phyloP scores from a whole-genome alignment of 352 stramenopile species.

The Pythium brachiatum region DNA sequence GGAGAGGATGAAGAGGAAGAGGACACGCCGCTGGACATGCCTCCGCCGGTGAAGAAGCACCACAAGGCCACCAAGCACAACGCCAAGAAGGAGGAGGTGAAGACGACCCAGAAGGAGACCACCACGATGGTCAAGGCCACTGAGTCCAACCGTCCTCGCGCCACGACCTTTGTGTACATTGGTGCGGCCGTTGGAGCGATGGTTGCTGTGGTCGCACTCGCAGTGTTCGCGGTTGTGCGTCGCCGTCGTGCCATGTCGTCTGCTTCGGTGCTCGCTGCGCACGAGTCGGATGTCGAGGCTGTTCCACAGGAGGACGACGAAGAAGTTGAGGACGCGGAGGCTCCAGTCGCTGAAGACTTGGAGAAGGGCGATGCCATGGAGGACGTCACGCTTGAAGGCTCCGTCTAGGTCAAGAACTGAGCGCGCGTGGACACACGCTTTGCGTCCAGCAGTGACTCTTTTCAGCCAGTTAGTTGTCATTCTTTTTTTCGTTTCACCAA shows the following conservation, averaged over 20 bases:
- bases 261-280: slow-evolving; percentile 9
- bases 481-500: no score
- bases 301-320: slow-evolving; percentile 20
- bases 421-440: no score
- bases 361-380: not conserved
- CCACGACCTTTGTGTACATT: not conserved
- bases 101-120: not conserved
- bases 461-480: no score
- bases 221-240: not conserved
- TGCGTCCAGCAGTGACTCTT: no score
- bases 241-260: not conserved
- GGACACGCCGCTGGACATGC: not conserved
- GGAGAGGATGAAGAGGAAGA: not conserved
- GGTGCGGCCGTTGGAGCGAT: not conserved
- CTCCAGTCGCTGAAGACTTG: slow-evolving; percentile 8
- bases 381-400: not conserved
- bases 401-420: not conserved
- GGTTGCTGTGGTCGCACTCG: not conserved
- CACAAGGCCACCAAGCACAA: not conserved
- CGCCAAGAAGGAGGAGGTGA: not conserved
- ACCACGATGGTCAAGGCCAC: not conserved
- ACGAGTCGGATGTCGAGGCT: slow-evolving; percentile 22
- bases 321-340: slow-evolving; percentile 28
- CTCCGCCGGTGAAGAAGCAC: not conserved
- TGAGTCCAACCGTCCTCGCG: not conserved